phyloP scores from a whole-genome alignment of 768 basidiomycete species.

The Phaeotremella fagi region DNA sequence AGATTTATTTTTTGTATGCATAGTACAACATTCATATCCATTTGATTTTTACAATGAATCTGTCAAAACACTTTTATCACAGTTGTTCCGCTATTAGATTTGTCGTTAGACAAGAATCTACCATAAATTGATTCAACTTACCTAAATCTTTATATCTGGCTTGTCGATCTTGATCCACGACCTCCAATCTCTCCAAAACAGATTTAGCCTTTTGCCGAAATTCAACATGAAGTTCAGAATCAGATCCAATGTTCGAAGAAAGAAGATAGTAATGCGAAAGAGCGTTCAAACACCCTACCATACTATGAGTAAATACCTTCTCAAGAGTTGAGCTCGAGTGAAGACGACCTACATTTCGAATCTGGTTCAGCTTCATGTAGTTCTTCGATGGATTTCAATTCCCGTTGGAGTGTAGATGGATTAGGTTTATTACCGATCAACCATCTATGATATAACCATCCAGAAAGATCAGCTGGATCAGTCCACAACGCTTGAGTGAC shows the following conservation, averaged over 20 bases:
- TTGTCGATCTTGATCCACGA: constrained; percentile 63
- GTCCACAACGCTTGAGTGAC: constrained; percentile 93
- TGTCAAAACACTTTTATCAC: no score
- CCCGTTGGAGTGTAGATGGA: constrained; percentile 59
- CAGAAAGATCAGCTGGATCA: constrained; percentile 91
- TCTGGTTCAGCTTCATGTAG: constrained; percentile 83
- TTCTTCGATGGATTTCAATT: constrained; percentile 74
- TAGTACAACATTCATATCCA: neutral
- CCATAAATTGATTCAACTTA: no score
- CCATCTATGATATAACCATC: constrained; percentile 99
- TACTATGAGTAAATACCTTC: neutral
- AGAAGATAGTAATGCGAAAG: constrained; percentile 80
- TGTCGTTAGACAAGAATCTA: no score
- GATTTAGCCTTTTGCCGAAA: constrained; percentile 52
- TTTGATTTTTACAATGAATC: no score
- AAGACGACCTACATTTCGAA: constrained; percentile 68
- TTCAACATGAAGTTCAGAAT: constrained; percentile 22
- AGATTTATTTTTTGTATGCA: neutral
- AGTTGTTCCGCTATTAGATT: neutral
- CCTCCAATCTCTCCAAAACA: constrained; percentile 53
- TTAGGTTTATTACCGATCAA: constrained; percentile 75
- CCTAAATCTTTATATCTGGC: constrained; percentile 57
- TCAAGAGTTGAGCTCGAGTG: neutral
- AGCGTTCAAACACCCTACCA: constrained; percentile 87
- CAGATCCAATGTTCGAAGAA: constrained; percentile 50